Percentiles rank a stretch among this genome's conserved stretches.
These are phyloP conservation scores for Alternaria solani DNA, from an alignment of 2,329 filamentous ascomycete species.

Conservation along the genomic window DNA sequence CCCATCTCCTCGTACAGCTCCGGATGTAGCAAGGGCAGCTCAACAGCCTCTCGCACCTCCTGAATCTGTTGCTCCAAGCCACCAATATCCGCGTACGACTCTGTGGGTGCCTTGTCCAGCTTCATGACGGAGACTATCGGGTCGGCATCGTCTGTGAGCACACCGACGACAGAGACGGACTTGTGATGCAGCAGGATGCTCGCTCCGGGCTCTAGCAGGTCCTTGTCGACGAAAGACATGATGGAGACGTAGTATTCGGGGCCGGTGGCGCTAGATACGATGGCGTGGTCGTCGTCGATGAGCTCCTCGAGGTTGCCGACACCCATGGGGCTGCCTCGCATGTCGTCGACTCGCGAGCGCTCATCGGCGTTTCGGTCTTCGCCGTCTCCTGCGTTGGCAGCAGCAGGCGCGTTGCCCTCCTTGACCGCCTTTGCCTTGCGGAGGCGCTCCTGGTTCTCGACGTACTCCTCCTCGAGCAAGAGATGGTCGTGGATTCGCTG, in stretches of 20 bases:
- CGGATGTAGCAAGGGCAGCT: constrained; percentile 91
- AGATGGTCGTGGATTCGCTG: constrained; percentile 98
- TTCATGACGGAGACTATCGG: constrained; percentile 99
- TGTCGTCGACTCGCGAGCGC: constrained; percentile 92
- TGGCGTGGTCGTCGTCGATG: constrained; percentile 98
- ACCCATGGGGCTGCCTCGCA: constrained; percentile 98
- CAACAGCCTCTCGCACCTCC: constrained; percentile 96
- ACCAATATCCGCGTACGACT: constrained; percentile 98
- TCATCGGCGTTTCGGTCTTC: constrained; percentile 93
- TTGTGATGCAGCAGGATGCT: constrained; percentile 97
- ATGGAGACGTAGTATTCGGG: constrained; percentile 99
- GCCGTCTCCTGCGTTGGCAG: constrained; percentile 67
- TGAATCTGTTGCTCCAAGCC: constrained; percentile 95
- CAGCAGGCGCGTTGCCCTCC: constrained; percentile 64
- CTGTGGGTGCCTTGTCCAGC: constrained; percentile 96
- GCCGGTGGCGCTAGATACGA: constrained; percentile 95
- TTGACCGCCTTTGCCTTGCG: constrained; percentile 81
- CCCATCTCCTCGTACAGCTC: constrained; percentile 99
- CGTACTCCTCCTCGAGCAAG: constrained; percentile 95
- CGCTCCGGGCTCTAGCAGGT: constrained; percentile 93
- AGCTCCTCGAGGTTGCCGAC: constrained; percentile 97
- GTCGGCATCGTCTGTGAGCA: constrained; percentile 94
- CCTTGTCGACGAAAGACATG: constrained; percentile 99
- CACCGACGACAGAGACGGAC: constrained; percentile 95
- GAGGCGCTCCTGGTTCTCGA: constrained; percentile 97